Conservation (phyloP, 371 early-diverging fungal genomes). For the Apophysomyces trapeziformis region DNA sequence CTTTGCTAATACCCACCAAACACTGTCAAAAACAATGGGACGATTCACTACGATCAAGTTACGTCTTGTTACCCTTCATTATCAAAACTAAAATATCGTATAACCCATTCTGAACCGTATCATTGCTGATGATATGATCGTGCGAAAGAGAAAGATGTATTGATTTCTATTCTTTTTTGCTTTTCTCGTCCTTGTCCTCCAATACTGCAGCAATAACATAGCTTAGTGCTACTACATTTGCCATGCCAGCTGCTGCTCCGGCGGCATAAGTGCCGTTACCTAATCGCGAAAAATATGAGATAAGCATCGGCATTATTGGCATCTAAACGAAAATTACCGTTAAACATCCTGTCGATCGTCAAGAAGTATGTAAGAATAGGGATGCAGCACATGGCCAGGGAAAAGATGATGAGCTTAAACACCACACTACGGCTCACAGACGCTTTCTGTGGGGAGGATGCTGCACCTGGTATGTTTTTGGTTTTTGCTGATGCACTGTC, state of each 20-base stretch:
- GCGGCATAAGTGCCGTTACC: slow-evolving; percentile 58
- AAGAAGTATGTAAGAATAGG: slow-evolving; percentile 24
- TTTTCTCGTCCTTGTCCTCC: slow-evolving; percentile 32
- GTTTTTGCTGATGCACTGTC: not conserved
- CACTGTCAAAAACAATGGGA: no score
- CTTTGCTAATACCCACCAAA: no score
- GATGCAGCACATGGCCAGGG: slow-evolving; percentile 17
- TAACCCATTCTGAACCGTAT: no score
- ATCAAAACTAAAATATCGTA: no score
- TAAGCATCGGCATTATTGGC: no score
- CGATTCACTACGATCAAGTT: no score
- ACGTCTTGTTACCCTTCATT: no score
- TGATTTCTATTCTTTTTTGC: slow-evolving; percentile 24
- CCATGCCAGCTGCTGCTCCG: slow-evolving; percentile 49
- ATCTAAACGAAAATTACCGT: not conserved
- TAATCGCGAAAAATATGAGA: not conserved
- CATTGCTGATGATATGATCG: no score
- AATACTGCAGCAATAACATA: slow-evolving; percentile 47
- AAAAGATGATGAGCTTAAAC: slow-evolving; percentile 21
- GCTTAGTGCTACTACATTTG: slow-evolving; percentile 46
- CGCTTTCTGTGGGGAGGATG: slow-evolving; percentile 1
- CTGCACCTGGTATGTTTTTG: slow-evolving; percentile 3
- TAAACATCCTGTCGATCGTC: slow-evolving; percentile 15
- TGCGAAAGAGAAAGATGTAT: not conserved
- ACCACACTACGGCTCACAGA: slow-evolving; percentile 21